Evolutionary conservation across 495 filamentous ascomycete genomes (phyloP), one percentile per base, ranked within the genome.

Genomic region (Cladorrhinum samala): DNA sequence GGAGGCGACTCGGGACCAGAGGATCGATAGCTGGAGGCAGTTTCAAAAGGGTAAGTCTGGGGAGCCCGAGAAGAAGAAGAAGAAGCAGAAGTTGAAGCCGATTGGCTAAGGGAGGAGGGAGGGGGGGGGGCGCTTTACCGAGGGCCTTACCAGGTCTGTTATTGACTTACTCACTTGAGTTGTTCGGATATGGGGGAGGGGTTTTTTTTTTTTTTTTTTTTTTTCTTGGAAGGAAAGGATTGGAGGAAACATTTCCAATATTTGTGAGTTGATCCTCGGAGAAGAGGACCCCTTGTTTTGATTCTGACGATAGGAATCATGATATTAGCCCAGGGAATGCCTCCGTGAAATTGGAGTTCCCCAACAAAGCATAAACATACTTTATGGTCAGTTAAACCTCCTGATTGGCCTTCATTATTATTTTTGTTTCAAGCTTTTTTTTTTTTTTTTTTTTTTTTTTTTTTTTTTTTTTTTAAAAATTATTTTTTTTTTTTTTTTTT

Each of bases 21-120:
- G 93, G 52, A 97, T 98, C 72, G 86, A 83, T 23, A 95, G 86
- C 67, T 99, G 93, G 93, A 83, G 94, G 25, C 84, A 91, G 52
- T 99, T 91, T 59, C 86, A 93, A 62, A 90, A 91, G 72, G 79
- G 78, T 48, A 78, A 79, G 60, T 68, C 62, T 18, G 67, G 65
- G 2, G 82, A 81, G 54, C 82, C 82, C 63, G 89, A 87, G 65
- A 94, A 94, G 79, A 96, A 95, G 80, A 92, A 93, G 75, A 92
- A 91, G 74, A 77, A 89, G n/a, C n/a, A n/a, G 79, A 94, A 95
- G 77, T 78, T 89, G n/a, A 74, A 77, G 72, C 73, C 73, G 0
- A 76, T 77, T 38, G 75, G 75, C 23, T 77, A 64, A 72, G 7
- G 13, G 18, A n/a, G 20, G 11, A 6, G 8, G 7, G 42, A 21